These are phyloP conservation scores for Trichomonas gallinae DNA, from an alignment of 208 protist species.

Conservation along the genomic window DNA sequence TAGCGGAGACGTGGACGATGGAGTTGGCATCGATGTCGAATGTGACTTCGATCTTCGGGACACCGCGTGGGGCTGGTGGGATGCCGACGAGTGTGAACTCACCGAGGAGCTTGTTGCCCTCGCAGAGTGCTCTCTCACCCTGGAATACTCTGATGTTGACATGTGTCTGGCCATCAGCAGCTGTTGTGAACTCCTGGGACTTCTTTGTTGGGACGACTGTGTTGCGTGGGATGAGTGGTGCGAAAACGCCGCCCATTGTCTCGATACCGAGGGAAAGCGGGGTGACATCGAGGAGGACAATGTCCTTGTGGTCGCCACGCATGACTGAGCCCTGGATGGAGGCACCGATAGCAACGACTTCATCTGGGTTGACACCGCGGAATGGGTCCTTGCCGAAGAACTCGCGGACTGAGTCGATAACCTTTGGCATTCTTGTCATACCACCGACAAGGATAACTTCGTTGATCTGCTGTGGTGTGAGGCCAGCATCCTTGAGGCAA, in stretches of 20 bases:
- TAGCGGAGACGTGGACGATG: conserved; percentile 64
- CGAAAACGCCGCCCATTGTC: conserved; percentile 89
- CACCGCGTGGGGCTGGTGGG: conserved; percentile 55
- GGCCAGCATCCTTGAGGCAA: conserved; percentile 51
- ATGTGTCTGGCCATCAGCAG: conserved; percentile 63
- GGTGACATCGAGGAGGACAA: conserved; percentile 92
- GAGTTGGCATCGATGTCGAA: conserved; percentile 75
- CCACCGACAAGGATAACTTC: conserved; percentile 83
- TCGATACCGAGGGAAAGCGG: conserved; percentile 94
- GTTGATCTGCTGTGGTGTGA: conserved; percentile 65
- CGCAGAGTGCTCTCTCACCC: conserved; percentile 67
- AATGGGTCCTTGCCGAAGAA: conserved; percentile 66
- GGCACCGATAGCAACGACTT: conserved; percentile 96
- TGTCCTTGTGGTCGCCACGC: conserved; percentile 57
- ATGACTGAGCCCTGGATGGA: conserved; percentile 74
- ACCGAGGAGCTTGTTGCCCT: conserved; percentile 67
- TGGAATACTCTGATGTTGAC: conserved; percentile 74
- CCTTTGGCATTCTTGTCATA: conserved; percentile 88
- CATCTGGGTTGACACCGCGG: conserved; percentile 96
- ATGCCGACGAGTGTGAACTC: conserved; percentile 59
- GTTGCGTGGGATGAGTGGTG: conserved; percentile 86
- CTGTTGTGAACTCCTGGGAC: conserved; percentile 73
- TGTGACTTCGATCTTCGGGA: conserved; percentile 65
- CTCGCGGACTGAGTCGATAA: conserved; percentile 44
- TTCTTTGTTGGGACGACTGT: conserved; percentile 92